Base-by-base conservation (phyloP, 164 flowering plant species). In the Amborella trichopoda region DNA sequence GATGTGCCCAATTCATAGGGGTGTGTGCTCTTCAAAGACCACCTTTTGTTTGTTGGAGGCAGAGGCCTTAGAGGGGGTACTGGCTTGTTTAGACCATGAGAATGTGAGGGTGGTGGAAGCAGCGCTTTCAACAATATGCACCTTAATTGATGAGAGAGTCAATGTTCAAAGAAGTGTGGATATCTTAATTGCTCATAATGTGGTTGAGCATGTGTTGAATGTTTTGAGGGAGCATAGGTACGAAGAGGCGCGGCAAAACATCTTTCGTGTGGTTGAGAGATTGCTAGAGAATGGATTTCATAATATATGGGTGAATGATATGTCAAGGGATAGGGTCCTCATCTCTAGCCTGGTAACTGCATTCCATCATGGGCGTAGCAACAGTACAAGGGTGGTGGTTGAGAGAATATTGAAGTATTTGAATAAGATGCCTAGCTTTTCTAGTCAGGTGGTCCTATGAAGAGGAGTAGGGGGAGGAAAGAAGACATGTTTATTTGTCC, bases 21-120 rank as follows among this genome's bases (percentile, higher is more conserved):
- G 95, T 16, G 65, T 55, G 33, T 81, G 95, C 63, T 81, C 95
- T 46, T 59, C 83, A 41, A 65, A 72, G 38, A 64, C 65, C 37
- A 78, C 90, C 8, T 84, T 84, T 54, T 84, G 95, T 43, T 60
- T 84, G 57, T 42, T 81, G 8, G 80, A 79, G 3, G 76, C 84
- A 28, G 72, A 64, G 38, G 87, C 87, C 23, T 67, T 79, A 8
- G 80, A 81, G 63, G 73, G 66, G 56, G 44, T 81, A 20, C 34
- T 79, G 56, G 62, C 68, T 13, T 73, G 82, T 46, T 53, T 84
- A 50, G 72, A 75, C 23, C 69, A 76, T 59, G 82, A 75, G 48
- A 81, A 79, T 45, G 68, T 46, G 16, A 76, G 65, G 44, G 87
- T 84, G 26, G 77, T 78, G 44, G 79, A 72, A 59, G 87, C 90